phyloP scores from a whole-genome alignment of 345 rosid genomes.

The Erysimum cheiranthoides region DNA sequence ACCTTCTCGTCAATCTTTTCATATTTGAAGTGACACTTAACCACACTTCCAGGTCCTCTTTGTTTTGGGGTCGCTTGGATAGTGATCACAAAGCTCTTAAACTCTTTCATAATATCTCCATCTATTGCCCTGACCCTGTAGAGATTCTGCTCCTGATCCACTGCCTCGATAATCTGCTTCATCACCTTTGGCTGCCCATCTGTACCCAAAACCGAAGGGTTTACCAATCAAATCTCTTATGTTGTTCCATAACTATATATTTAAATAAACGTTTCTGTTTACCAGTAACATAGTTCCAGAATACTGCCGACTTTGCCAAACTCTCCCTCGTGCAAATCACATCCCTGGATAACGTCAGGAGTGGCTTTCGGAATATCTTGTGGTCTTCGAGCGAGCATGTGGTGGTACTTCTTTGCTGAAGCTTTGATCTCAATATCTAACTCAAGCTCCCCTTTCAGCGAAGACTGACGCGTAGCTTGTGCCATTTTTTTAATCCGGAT shows the following conservation, averaged over 20 bases:
- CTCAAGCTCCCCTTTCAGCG: constrained; percentile 31
- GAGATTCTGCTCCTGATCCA: constrained; percentile 20
- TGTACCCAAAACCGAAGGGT: neutral
- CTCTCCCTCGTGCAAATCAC: constrained; percentile 49
- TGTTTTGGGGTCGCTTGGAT: constrained; percentile 32
- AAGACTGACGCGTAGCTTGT: constrained; percentile 15
- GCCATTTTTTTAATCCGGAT: neutral
- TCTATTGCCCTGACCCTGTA: neutral
- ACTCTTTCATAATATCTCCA: constrained; percentile 38
- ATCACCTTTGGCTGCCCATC: constrained; percentile 34
- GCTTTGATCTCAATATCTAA: constrained; percentile 32
- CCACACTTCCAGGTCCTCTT: constrained; percentile 31
- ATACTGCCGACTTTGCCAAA: constrained; percentile 49
- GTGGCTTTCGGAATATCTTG: constrained; percentile 44
- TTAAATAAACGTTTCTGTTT: neutral
- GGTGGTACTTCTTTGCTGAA: constrained; percentile 38
- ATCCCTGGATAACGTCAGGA: constrained; percentile 40
- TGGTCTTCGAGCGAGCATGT: constrained; percentile 45
- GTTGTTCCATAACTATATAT: neutral
- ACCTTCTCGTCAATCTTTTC: constrained; percentile 27
- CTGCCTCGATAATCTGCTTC: neutral
- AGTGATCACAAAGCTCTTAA: constrained; percentile 21
- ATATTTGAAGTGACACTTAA: constrained; percentile 32
- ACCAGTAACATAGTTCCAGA: constrained; percentile 51
- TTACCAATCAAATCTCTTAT: neutral